phyloP scores from a whole-genome alignment of 208 protist species.

The Acanthamoeba triangularis region DNA sequence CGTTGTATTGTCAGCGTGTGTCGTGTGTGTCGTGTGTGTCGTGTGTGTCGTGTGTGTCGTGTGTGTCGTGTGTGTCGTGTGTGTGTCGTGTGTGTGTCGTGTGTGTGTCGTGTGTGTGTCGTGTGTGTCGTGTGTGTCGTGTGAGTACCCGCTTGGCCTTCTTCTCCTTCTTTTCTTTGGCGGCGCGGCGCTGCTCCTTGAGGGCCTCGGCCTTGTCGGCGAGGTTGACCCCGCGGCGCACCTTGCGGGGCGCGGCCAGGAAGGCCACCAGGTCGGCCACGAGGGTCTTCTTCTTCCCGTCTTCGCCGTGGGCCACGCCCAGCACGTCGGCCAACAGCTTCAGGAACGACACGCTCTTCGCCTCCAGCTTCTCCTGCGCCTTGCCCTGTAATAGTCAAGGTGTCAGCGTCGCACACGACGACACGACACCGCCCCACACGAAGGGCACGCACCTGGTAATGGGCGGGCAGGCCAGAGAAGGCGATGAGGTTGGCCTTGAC shows the following conservation, averaged over 20 bases:
- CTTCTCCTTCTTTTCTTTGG: no score
- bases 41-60: no score
- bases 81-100: no score
- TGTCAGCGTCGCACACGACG: not conserved
- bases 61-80: no score
- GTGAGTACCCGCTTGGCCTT: no score
- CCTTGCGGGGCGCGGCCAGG: no score
- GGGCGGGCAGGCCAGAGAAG: not conserved
- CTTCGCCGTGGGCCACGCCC: not conserved
- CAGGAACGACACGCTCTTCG: conserved; percentile 36
- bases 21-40: not conserved
- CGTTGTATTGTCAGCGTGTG: not conserved
- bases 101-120: no score
- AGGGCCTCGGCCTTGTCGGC: no score
- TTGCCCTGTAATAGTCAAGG: not conserved
- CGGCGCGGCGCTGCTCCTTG: no score
- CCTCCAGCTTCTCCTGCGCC: conserved; percentile 30
- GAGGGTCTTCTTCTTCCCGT: conserved; percentile 12
- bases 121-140: no score
- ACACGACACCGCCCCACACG: not conserved
- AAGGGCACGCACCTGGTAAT: not conserved
- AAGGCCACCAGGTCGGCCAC: no score
- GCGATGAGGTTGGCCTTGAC: conserved; percentile 50
- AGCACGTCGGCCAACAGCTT: conserved; percentile 32
- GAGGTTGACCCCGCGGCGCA: no score